These are phyloP conservation scores for Davidsoniella eucalypti DNA, from an alignment of 2,329 filamentous ascomycete species.

Conservation along the genomic window DNA sequence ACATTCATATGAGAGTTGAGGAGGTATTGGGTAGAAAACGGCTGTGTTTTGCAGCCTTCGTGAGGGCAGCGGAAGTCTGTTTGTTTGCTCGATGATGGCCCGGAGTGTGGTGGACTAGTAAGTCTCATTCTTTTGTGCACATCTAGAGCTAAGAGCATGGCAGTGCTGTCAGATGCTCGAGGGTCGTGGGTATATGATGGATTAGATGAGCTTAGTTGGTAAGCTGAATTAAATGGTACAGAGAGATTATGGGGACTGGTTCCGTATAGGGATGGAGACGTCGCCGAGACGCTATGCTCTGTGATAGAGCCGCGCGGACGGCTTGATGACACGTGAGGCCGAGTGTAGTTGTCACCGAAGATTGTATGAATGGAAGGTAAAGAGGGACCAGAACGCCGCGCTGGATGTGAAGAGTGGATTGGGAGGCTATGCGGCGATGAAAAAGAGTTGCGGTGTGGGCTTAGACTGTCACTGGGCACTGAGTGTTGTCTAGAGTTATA, in stretches of 20 bases:
- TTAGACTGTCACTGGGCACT: neutral
- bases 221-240: neutral
- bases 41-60: conserved; percentile 48
- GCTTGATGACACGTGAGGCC: neutral
- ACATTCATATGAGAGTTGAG: conserved; percentile 67
- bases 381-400: neutral
- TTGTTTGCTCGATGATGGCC: neutral
- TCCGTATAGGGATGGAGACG: conserved; percentile 1
- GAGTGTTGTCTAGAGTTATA: conserved; percentile 3
- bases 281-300: neutral
- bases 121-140: conserved; percentile 5
- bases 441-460: neutral
- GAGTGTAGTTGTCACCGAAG: conserved; percentile 5
- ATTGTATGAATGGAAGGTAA: conserved; percentile 6
- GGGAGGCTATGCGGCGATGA: conserved; percentile 1
- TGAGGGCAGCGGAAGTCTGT: conserved; percentile 14
- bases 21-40: conserved; percentile 64
- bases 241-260: no score
- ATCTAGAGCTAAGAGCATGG: neutral
- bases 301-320: conserved; percentile 1
- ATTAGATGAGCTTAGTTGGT: conserved; percentile 10
- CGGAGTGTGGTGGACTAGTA: conserved; percentile 4
- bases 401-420: neutral
- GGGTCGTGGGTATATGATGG: conserved; percentile 5
- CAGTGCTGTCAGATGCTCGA: neutral